These are phyloP conservation scores for Lasiosphaeria miniovina DNA, from an alignment of 495 filamentous ascomycete genomes.

Conservation along the genomic window DNA sequence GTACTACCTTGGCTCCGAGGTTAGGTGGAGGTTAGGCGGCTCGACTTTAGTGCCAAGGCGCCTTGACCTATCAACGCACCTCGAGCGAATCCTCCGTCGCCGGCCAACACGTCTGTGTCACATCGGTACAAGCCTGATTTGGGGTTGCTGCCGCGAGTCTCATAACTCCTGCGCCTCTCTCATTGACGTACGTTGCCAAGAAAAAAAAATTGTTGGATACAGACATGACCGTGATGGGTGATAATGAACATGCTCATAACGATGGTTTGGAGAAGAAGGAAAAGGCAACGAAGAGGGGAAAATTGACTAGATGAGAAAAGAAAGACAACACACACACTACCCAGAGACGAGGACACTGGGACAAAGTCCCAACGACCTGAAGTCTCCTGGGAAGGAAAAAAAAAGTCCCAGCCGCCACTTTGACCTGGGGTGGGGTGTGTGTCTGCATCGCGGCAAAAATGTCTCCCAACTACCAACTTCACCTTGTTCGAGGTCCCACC, in stretches of 20 bases:
- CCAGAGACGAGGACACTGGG: not conserved
- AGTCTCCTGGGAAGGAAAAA: not conserved
- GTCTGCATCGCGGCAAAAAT: no score
- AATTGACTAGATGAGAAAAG: not conserved
- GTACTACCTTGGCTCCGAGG: not conserved
- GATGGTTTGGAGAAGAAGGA: conserved; percentile 5
- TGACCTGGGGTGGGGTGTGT: no score
- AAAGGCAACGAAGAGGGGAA: conserved; percentile 12
- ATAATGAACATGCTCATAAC: conserved; percentile 3
- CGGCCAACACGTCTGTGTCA: not conserved
- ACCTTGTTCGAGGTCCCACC: no score
- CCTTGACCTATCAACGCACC: not conserved
- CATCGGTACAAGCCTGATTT: not conserved
- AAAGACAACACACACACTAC: not conserved
- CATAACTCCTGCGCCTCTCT: not conserved
- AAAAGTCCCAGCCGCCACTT: no score
- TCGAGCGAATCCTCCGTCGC: not conserved
- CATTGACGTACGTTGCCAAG: not conserved
- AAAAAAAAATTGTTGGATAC: not conserved
- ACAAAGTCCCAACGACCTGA: not conserved
- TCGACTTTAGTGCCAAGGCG: not conserved
- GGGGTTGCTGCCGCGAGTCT: not conserved
- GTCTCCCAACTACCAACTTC: no score
- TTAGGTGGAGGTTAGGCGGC: not conserved
- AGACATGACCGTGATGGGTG: not conserved